Evolutionary conservation across 495 filamentous ascomycete species (phyloP), one percentile per base, ranked within the genome.

Genomic region (Aspergillus nidulans): DNA sequence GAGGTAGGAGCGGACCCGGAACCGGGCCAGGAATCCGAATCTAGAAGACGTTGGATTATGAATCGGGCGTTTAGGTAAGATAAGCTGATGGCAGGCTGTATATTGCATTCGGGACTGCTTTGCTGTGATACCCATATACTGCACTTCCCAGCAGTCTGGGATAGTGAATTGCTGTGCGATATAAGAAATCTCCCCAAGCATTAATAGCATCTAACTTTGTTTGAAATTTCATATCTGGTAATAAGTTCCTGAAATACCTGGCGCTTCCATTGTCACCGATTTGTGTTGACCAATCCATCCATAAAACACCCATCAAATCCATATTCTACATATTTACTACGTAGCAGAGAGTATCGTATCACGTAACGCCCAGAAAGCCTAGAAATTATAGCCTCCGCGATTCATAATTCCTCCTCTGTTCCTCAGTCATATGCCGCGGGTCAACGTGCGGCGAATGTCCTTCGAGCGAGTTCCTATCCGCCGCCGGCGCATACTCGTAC

Each of bases 1-100:
- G 26, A 62, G 57, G 32, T 61, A 47, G 47, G 18, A 39, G 20
- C 4, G 44, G 13, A 6, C 36, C 39, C 19, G n/a, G 40, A 32
- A n/a, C n/a, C n/a, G n/a, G n/a, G n/a, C n/a, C n/a, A n/a, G n/a
- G n/a, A n/a, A n/a, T n/a, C n/a, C n/a, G n/a, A n/a, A n/a, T n/a
- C n/a, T n/a, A n/a, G n/a, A n/a, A n/a, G n/a, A n/a, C n/a, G n/a
- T n/a, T 12, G 30, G 6, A 34, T 6, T n/a, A 6, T 12, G 15
- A 34, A 34, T 5, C 10, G 15, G 30, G 30, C 30, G 30, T 34
- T 12, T 2, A 34, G 30, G 30, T 34, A 34, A 6, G 30, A 34
- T 34, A 34, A 28, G 4, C 4, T 4, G 30, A 34, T 34, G 15
- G 9, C 4, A 10, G 30, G 30, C 30, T 34, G 30, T 34, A 12